These are phyloP conservation scores for Flaveria trinervia DNA, from an alignment of 129 eudicot genomes.

Conservation along the genomic window DNA sequence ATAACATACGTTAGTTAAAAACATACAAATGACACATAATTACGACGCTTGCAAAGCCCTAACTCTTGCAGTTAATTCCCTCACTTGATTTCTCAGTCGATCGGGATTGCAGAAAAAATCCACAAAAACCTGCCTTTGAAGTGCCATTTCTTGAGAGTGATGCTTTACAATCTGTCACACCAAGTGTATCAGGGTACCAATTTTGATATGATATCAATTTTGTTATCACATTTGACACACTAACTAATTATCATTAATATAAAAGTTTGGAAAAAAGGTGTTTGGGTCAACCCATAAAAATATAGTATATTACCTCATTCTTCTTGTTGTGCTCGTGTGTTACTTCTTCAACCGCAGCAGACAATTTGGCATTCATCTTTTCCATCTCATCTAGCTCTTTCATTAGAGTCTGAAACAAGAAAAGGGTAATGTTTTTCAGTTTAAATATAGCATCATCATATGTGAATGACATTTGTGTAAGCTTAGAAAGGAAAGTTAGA, in stretches of 20 bases:
- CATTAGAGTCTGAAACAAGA: constrained; percentile 58
- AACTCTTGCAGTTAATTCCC: constrained; percentile 79
- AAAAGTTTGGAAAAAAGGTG: background rate
- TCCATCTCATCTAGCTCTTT: constrained; percentile 93
- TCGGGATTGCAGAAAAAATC: constrained; percentile 94
- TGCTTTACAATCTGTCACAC: constrained; percentile 74
- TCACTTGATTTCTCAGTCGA: constrained; percentile 80
- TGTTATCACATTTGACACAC: background rate
- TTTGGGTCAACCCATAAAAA: background rate
- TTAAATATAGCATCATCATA: background rate
- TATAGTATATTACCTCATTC: constrained; percentile 63
- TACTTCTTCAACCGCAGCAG: constrained; percentile 91
- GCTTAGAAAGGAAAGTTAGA: background rate
- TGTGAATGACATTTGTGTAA: background rate
- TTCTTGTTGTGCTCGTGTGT: constrained; percentile 91
- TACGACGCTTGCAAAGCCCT: constrained; percentile 85
- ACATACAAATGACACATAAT: background rate
- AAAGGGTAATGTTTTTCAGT: background rate
- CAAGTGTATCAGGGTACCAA: background rate
- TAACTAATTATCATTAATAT: background rate
- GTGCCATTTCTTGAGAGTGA: constrained; percentile 87
- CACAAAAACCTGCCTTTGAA: constrained; percentile 89
- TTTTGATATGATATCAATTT: background rate
- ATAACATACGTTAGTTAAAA: background rate
- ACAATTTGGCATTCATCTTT: constrained; percentile 77